These are phyloP conservation scores for Styphnolobium japonicum DNA, from an alignment of 306 rosid genomes.

Conservation along the genomic window DNA sequence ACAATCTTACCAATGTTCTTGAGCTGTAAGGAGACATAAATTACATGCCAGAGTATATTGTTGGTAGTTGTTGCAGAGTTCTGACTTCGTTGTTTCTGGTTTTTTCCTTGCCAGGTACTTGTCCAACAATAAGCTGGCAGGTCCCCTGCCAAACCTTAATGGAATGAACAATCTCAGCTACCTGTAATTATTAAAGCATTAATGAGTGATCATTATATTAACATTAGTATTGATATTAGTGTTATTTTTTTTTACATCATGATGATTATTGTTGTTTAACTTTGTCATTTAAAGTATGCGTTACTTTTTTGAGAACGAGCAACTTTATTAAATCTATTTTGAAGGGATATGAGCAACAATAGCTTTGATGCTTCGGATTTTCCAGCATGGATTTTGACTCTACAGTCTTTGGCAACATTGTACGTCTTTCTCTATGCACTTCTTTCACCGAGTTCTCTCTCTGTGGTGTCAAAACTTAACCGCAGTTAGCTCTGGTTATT, in stretches of 20 bases:
- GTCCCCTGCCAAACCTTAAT: conserved; percentile 32
- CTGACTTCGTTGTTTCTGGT: not conserved
- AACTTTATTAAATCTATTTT: not conserved
- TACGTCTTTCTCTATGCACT: conserved; percentile 17
- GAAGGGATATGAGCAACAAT: conserved; percentile 49
- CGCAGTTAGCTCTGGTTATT: not conserved
- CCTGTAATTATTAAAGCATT: conserved; percentile 26
- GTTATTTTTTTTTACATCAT: too few relatives aligned
- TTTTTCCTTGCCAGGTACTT: conserved; percentile 30
- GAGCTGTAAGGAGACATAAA: conserved; percentile 35
- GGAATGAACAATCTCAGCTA: conserved; percentile 16
- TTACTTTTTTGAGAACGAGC: not conserved
- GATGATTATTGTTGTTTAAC: not conserved
- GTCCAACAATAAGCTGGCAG: conserved; percentile 42
- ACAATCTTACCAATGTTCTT: not conserved
- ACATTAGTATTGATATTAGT: too few relatives aligned
- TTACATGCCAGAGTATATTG: not conserved
- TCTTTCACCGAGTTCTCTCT: not conserved
- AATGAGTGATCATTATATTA: not conserved
- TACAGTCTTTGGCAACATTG: conserved; percentile 31
- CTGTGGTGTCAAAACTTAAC: not conserved
- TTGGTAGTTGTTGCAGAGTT: not conserved
- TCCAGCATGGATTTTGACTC: conserved; percentile 37
- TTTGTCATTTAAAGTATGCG: not conserved
- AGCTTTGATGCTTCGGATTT: conserved; percentile 21